Conservation (phyloP, 805 yeast species). For the Maudiozyma pseudohumilis region DNA sequence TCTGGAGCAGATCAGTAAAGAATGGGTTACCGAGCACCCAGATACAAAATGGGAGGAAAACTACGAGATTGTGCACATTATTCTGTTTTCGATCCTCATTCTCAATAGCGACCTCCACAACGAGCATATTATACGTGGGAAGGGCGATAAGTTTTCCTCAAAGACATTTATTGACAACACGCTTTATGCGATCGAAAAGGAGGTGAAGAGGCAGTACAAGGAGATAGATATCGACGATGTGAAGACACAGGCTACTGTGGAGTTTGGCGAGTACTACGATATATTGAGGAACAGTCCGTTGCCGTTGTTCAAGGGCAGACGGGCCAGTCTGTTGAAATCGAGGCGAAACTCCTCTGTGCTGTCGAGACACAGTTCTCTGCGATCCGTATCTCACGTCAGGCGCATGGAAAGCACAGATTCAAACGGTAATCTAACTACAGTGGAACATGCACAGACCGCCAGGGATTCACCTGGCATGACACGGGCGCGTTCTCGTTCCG, state of each 20-base stretch:
- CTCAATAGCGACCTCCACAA: constrained; percentile 73
- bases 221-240: constrained; percentile 4
- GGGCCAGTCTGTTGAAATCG: not conserved
- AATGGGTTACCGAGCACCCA: constrained; percentile 48
- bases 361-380: not conserved
- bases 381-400: not conserved
- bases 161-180: constrained; percentile 43
- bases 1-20: constrained; percentile 53
- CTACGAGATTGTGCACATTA: constrained; percentile 54
- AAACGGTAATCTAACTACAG: too few relatives aligned
- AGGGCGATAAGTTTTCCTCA: constrained; percentile 31
- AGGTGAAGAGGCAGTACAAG: constrained; percentile 8
- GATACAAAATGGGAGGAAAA: constrained; percentile 34
- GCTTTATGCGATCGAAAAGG: constrained; percentile 33
- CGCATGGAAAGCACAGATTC: too few relatives aligned
- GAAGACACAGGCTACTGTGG: constrained; percentile 9
- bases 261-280: constrained; percentile 17
- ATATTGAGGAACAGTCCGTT: constrained; percentile 15
- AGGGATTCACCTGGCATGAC: too few relatives aligned
- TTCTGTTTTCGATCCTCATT: constrained; percentile 60
- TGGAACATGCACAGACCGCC: not conserved
- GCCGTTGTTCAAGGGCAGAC: constrained; percentile 14
- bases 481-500: not conserved
- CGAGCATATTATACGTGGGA: constrained; percentile 27
- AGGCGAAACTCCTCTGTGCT: not conserved